Base-by-base conservation (phyloP, 495 filamentous ascomycete species). In the Sporormia fimetaria region DNA sequence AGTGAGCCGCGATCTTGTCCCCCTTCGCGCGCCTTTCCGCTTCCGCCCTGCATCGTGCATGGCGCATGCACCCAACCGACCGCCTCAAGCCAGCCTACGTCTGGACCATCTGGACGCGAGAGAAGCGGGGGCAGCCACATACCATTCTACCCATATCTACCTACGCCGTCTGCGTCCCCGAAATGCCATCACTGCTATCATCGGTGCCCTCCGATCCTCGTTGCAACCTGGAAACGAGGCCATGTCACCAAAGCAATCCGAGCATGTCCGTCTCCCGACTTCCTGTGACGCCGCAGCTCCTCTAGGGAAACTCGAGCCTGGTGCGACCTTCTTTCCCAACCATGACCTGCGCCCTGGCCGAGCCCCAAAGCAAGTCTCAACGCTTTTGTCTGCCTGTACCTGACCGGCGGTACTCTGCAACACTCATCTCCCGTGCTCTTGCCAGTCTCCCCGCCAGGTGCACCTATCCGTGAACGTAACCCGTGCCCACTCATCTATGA, bases 141-240 rank as follows among this genome's bases (percentile, higher is more conserved):
- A n/a, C n/a, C n/a, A n/a, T n/a, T n/a, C n/a, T n/a, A n/a, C n/a
- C n/a, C n/a, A 12, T 43, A 31, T 27, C 27, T 37, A 40, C 21
- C 4, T 21, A 24, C 10, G 32, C 7, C 25, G 32, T 21, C 38
- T 33, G 30, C 33, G 37, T 21, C 49, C 42, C 26, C 27, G 35
- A 37, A 47, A 10, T 27, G n/a, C n/a, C n/a, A n/a, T n/a, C n/a
- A n/a, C n/a, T n/a, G n/a, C n/a, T n/a, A n/a, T n/a, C n/a, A 29
- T 41, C 43, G 42, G 43, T 40, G 36, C 28, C 25, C 25, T 33
- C 36, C 32, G 37, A n/a, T n/a, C n/a, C 41, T 33, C 15, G 37
- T 47, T 41, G 50, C 40, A 42, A 24, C 30, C 18, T 37, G 44
- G 48, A 48, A 52, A 44, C 44, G 50, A 53, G 44, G 50, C 50